Evolutionary conservation across 306 rosid species (phyloP), one percentile per base, ranked within the genome.

Genomic region (Sphenostylis stenocarpa): DNA sequence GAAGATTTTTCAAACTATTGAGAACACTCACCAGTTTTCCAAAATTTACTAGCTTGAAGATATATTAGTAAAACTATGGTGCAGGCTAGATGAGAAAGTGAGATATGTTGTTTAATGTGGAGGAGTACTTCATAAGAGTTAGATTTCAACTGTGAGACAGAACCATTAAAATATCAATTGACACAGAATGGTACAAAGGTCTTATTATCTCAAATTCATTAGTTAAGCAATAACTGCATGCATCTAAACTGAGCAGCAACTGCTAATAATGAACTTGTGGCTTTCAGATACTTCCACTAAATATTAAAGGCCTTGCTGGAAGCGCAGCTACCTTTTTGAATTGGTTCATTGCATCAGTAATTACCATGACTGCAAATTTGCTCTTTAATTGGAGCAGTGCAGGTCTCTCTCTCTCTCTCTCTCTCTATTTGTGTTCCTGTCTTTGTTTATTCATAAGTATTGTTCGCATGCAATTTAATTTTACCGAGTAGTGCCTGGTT

Each of bases 231-330:
- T n/a, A n/a, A n/a, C n/a, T n/a, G n/a, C n/a, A n/a, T n/a, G n/a
- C n/a, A n/a, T n/a, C n/a, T n/a, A 16, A 49, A 49, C 23, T 49
- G 23, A 17, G 3, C n/a, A 12, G 51, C 23, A 51, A 23, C 2
- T 41, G 23, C 1, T 14, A 29, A 29, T 36, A 62, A 31, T 79
- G 5, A 15, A 79, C 5, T 15, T 8, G 21, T 62, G 15, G 1
- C 7, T 66, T 84, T 45, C 88, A 92, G 96, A 92, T 92, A 64
- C 91, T 90, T 85, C 97, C 97, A 23, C 74, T 69, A 38, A 90
- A 81, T 77, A 92, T 92, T 26, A 92, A 92, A 77, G 87, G 97
- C 3, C 86, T 92, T 31, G 91, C 85, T n/a, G 96, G 96, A 17
- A 92, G 97, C 36, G 16, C 72, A 57, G 96, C 96, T 15, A 92